Base-by-base conservation (phyloP, 257 asterid genomes). In the Fraxinus pennsylvanica region DNA sequence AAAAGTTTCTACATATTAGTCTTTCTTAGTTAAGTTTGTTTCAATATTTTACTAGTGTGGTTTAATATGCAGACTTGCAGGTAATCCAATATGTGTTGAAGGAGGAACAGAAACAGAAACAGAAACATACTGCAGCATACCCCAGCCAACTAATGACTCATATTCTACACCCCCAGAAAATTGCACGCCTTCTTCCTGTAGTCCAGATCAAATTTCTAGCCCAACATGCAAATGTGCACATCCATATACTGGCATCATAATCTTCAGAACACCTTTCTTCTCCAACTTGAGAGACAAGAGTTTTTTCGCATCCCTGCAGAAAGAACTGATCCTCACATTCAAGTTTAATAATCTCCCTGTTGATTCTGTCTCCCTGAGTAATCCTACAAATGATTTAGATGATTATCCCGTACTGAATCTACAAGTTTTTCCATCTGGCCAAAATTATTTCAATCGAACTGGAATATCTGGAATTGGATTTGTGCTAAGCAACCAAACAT, bases 191-290 rank as follows among this genome's bases (percentile, higher is more conserved):
- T 5, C 52, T 57, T 66, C 74, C 27, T 96, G 99, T 81, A 73
- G 41, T 14, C 79, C 86, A 4, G 82, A 77, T 35, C 86, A 79
- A 82, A 33, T 84, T 63, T 73, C 87, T 0, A 96, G 97, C 77
- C 97, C 98, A 57, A 86, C 84, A 13, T 93, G 99, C 87, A 68
- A 80, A 65, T 96, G 99, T 81, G 86, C 89, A 68, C 84, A 84
- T 83, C 97, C 99, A 47, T 96, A 92, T 76, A 71, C 89, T 3
- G 99, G 99, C 45, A 84, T 19, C 76, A 83, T 96, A 8, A 9
- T 45, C 57, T 93, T 96, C 47, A 88, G 97, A 1, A 90, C 98
- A 35, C 94, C 96, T 80, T 90, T 92, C 22, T 93, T 93, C 83
- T 91, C 93, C 78, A 52, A 75, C 90, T 86, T 85, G 67, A 96